phyloP scores from a whole-genome alignment of 257 asterid species.

The Solanum habrochaites region DNA sequence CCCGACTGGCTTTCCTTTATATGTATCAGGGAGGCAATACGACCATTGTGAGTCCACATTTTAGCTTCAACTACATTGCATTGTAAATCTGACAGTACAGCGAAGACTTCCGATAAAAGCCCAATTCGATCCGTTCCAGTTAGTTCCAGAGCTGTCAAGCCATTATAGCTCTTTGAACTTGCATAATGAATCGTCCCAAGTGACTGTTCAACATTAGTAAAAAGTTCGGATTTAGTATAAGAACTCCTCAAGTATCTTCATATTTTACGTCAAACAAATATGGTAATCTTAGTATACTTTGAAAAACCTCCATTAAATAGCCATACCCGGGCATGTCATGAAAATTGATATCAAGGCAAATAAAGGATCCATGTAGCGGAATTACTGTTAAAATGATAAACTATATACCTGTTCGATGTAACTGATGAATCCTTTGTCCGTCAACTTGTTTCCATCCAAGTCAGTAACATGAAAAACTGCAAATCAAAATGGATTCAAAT shows the following conservation, averaged over 20 bases:
- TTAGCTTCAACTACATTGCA: conserved; percentile 80
- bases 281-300: not conserved
- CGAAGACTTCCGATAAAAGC: conserved; percentile 77
- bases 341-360: not conserved
- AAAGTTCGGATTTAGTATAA: not conserved
- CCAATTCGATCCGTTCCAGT: conserved; percentile 93
- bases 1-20: conserved; percentile 64
- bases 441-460: conserved; percentile 75
- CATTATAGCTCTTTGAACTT: conserved; percentile 43
- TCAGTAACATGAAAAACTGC: conserved; percentile 99
- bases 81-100: conserved; percentile 51
- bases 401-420: conserved; percentile 72
- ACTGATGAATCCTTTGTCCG: conserved; percentile 63
- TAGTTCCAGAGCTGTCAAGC: conserved; percentile 64
- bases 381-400: not conserved
- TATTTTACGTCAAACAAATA: not conserved
- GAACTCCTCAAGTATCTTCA: not conserved
- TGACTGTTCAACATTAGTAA: conserved; percentile 35
- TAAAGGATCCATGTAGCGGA: not conserved
- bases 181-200: conserved; percentile 59
- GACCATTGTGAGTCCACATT: conserved; percentile 93
- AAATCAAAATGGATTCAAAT: conserved; percentile 8
- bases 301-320: not conserved
- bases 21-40: conserved; percentile 64
- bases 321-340: not conserved